Percentiles rank a stretch among this genome's conserved stretches.
These are phyloP conservation scores for Jaapia argillacea DNA, from an alignment of 768 basidiomycete species.

Conservation along the genomic window DNA sequence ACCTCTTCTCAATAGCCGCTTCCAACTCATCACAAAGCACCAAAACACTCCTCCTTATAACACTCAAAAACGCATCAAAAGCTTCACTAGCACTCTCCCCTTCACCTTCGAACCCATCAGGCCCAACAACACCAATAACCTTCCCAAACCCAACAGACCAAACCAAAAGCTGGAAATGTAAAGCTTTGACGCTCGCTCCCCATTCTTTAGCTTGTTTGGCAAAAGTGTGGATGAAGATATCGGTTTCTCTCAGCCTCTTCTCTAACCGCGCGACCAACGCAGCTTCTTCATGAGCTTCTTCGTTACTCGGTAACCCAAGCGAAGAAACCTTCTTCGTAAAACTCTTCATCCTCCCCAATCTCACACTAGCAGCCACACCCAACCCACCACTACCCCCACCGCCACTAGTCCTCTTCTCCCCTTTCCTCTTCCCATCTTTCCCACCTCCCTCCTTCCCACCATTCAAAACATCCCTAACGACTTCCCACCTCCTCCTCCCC, in stretches of 20 bases:
- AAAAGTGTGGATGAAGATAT: conserved; percentile 50
- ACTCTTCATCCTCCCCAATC: conserved; percentile 50
- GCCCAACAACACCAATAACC: conserved; percentile 43
- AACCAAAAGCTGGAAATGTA: conserved; percentile 37
- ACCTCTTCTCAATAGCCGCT: conserved; percentile 35
- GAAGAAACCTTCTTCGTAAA: conserved; percentile 19
- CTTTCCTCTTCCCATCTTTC: conserved; percentile 15
- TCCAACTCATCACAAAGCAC: conserved; percentile 46
- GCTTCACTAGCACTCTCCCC: conserved; percentile 35
- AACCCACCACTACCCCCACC: conserved; percentile 29
- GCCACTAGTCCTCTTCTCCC: conserved; percentile 25
- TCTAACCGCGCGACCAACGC: conserved; percentile 45
- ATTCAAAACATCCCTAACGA: conserved; percentile 63
- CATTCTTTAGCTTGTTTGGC: conserved; percentile 56
- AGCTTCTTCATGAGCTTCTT: conserved; percentile 29
- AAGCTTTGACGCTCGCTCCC: conserved; percentile 39
- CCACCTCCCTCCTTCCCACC: conserved; percentile 27
- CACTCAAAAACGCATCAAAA: conserved; percentile 57
- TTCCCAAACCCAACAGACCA: conserved; percentile 63
- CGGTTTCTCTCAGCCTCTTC: conserved; percentile 43
- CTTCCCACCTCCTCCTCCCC: conserved; percentile 63
- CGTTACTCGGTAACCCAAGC: conserved; percentile 24
- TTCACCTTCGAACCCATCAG: conserved; percentile 10
- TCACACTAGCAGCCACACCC: conserved; percentile 44
- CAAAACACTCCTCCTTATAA: conserved; percentile 45